A percentile compares a stretch with the other conserved stretches of the same genome.
Evolutionary conservation across 2,329 filamentous ascomycete species (phyloP).

Genomic region (Hypoxylon sp.): DNA sequence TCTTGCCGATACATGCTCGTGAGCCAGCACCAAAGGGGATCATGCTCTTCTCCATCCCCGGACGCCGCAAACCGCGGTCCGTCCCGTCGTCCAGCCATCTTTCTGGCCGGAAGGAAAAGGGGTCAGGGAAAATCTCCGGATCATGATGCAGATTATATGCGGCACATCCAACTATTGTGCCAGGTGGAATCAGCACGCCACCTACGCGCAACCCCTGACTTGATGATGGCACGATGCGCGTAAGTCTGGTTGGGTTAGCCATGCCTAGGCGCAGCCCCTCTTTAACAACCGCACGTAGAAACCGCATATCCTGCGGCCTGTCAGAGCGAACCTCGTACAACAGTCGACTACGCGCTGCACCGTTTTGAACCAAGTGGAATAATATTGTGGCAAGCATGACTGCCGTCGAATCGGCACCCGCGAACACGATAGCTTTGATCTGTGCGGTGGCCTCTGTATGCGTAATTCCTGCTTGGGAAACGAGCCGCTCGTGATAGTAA

Average conservation of each 20-base stretch:
- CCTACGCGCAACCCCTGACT: neutral
- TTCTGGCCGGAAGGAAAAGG: constrained; percentile 7
- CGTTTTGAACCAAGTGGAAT: constrained; percentile 12
- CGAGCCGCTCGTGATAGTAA: constrained; percentile 3
- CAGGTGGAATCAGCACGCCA: neutral
- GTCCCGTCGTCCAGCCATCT: constrained; percentile 14
- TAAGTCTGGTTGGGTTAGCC: constrained; percentile 12
- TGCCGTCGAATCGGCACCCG: constrained; percentile 10
- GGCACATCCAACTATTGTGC: constrained; percentile 6
- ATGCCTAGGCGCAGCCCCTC: constrained; percentile 8
- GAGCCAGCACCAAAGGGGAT: constrained; percentile 13
- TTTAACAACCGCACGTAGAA: constrained; percentile 6
- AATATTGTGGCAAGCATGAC: constrained; percentile 17
- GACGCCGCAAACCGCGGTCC: constrained; percentile 7
- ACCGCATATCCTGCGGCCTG: constrained; percentile 13
- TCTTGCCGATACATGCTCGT: constrained; percentile 13
- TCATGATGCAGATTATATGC: constrained; percentile 12
- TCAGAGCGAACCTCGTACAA: constrained; percentile 7
- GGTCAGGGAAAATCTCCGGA: constrained; percentile 14
- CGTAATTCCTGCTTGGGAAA: constrained; percentile 1
- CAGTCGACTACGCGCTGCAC: constrained; percentile 6
- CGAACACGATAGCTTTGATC: constrained; percentile 6
- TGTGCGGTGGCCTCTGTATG: constrained; percentile 5
- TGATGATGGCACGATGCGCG: neutral
- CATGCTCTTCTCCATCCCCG: constrained; percentile 14